Conservation (phyloP, 73 alveolate genomes). For the Paramecium pentaurelia region DNA sequence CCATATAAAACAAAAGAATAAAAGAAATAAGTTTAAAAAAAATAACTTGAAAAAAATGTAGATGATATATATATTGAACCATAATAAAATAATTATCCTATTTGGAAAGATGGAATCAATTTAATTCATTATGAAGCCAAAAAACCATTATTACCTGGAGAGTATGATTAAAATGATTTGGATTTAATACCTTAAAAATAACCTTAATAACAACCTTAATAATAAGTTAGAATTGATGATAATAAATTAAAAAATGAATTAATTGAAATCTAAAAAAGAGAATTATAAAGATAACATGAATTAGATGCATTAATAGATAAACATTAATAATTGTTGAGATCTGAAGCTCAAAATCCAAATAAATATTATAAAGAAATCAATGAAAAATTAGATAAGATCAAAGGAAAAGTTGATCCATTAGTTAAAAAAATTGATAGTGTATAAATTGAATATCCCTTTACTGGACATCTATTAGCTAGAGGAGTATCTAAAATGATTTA, state of each 20-base stretch:
- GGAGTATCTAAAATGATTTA: not conserved
- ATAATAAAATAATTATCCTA: not conserved
- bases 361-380: conserved; percentile 20
- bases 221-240: not conserved
- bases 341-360: conserved; percentile 17
- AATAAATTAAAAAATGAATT: not conserved
- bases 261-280: not conserved
- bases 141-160: not conserved
- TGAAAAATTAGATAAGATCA: conserved; percentile 10
- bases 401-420: conserved; percentile 5
- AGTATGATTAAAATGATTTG: not conserved
- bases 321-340: not conserved
- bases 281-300: conserved; percentile 11
- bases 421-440: not conserved
- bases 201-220: not conserved
- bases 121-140: not conserved
- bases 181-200: not conserved
- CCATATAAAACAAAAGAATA: not conserved
- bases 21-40: not conserved
- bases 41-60: not conserved
- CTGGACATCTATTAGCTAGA: conserved; percentile 41
- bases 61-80: not conserved
- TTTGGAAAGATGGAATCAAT: not conserved
- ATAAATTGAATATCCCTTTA: conserved; percentile 1
- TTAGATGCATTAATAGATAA: conserved; percentile 5